Evolutionary conservation across 768 basidiomycete species (phyloP), one percentile per base, ranked within the genome.

Genomic region (Naganishia kalamii): DNA sequence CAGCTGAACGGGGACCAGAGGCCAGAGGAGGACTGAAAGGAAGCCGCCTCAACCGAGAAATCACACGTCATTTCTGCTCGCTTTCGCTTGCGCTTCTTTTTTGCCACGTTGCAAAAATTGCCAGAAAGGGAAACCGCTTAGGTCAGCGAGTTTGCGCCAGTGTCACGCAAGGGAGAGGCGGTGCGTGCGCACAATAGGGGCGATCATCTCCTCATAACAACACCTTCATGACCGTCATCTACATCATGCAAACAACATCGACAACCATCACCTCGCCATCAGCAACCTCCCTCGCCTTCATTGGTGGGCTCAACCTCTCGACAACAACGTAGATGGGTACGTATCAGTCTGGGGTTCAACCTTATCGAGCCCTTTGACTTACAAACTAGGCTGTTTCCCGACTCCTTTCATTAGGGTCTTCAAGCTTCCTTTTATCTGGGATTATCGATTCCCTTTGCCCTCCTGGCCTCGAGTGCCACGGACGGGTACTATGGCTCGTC

Each of bases 391-490:
- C 35, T 57, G 54, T 35, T 40, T 40, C 35, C 21, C 23, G 54
- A 57, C 54, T 57, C 54, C 54, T 57, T 57, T 57, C 54, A 57
- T 40, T 57, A 57, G 54, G 54, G 54, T 57, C 54, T 15, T 37
- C 37, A 40, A 21, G 35, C 54, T 35, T 57, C 54, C 35, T 57
- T n/a, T 44, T n/a, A 44, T 44, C 43, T 11, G 35, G 54, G 37
- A 57, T 23, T 23, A 19, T 13, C 8, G 33, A 8, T 57, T 37
- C 54, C 33, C 37, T 57, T 57, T 57, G 54, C 54, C 29, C 54
- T 57, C 54, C 54, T 57, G 21, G 15, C 12, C n/a, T 40, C 11
- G 30, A 30, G 25, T 32, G n/a, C 50, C 30, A 19, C 35, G 51
- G 32, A 52, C 51, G 13, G 51, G 51, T n/a, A 29, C 33, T 32